Conservation (phyloP, 2,329 filamentous ascomycete species). For the Arthrobotrys pseudoclavata region DNA sequence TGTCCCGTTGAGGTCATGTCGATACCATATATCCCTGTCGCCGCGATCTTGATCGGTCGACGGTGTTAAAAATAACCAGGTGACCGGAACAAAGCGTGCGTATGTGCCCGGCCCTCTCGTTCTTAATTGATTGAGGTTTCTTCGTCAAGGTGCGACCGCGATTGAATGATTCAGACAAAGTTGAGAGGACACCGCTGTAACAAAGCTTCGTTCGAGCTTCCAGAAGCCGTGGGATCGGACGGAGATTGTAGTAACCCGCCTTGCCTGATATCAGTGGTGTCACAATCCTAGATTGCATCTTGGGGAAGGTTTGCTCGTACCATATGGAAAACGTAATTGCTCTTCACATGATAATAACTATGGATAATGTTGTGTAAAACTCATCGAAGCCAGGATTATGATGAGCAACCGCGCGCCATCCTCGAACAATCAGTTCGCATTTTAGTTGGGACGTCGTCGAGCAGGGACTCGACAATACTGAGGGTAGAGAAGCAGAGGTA, state of each 20-base stretch:
- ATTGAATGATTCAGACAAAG: neutral
- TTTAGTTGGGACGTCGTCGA: neutral
- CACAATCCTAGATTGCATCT: constrained; percentile 19
- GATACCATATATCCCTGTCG: constrained; percentile 20
- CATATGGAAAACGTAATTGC: neutral
- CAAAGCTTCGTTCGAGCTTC: constrained; percentile 23
- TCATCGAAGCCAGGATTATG: neutral
- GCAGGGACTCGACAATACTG: neutral
- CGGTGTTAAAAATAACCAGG: constrained; percentile 6
- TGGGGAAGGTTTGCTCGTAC: neutral
- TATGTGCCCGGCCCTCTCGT: neutral
- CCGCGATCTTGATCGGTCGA: constrained; percentile 24
- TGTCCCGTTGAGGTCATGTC: constrained; percentile 21
- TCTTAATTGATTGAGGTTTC: neutral
- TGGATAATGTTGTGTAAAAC: constrained; percentile 13
- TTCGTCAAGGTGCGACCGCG: constrained; percentile 5
- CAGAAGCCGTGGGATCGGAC: constrained; percentile 17
- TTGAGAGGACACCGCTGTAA: neutral
- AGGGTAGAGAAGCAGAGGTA: neutral
- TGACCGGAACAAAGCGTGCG: constrained; percentile 22
- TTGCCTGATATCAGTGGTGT: constrained; percentile 4
- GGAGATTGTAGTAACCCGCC: constrained; percentile 15
- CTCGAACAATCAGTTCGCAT: neutral
- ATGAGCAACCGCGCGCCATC: neutral
- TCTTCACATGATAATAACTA: neutral